Percentiles rank a stretch among this genome's conserved stretches.
These are phyloP conservation scores for Xylariaceae sp. DNA, from an alignment of 2,329 filamentous ascomycete genomes.

Conservation along the genomic window DNA sequence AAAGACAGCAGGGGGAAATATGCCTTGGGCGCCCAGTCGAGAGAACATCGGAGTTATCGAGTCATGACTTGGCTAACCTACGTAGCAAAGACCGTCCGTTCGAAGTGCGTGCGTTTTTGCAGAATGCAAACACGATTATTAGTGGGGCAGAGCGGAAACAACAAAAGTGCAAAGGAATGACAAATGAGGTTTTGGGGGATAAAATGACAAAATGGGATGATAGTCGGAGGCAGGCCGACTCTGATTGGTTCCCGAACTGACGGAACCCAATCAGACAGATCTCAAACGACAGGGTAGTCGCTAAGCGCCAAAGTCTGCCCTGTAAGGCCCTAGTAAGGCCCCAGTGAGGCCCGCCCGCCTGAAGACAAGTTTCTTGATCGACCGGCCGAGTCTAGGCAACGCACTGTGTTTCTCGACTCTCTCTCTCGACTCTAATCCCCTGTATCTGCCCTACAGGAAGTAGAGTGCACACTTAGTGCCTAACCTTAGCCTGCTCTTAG, in stretches of 20 bases:
- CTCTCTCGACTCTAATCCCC: not conserved
- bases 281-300: constrained; percentile 6
- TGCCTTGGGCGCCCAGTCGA: no score
- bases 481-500: no score
- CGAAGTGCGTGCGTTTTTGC: no score
- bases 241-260: constrained; percentile 26
- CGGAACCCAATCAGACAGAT: constrained; percentile 17
- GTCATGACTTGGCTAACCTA: no score
- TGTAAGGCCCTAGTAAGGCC: constrained; percentile 1
- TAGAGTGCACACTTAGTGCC: no score
- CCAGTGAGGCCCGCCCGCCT: not conserved
- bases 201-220: not conserved
- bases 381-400: not conserved
- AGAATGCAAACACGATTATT: not conserved
- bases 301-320: constrained; percentile 7
- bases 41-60: no score
- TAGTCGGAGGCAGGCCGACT: not conserved
- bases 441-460: constrained; percentile 5
- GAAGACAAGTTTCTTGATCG: not conserved
- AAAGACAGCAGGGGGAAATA: no score
- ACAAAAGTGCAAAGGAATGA: constrained; percentile 5
- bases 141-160: not conserved
- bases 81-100: no score
- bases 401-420: constrained; percentile 8
- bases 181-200: constrained; percentile 11